phyloP scores from a whole-genome alignment of 768 basidiomycete genomes.

The Sarcomyxa edulis region DNA sequence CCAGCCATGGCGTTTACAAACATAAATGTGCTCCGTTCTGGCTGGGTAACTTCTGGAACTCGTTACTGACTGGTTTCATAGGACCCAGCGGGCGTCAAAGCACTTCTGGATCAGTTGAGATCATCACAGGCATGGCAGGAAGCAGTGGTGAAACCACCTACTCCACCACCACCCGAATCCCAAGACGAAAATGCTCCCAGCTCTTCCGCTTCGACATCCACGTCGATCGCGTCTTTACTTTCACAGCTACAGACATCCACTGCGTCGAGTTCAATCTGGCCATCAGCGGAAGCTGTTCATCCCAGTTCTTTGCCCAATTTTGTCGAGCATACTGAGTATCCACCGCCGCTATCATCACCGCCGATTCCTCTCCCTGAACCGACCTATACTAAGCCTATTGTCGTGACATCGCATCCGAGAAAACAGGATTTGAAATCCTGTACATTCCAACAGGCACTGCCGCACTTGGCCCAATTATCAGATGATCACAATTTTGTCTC shows the following conservation, averaged over 20 bases:
- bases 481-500: slow-evolving; percentile 47
- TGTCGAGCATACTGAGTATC: no score
- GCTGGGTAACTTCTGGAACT: no score
- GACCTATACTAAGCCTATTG: slow-evolving; percentile 4
- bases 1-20: slow-evolving; percentile 46
- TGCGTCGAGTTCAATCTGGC: background rate
- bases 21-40: slow-evolving; percentile 46
- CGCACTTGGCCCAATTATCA: slow-evolving; percentile 55
- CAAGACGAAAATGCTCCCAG: slow-evolving; percentile 5
- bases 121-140: slow-evolving; percentile 69
- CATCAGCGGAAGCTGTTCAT: background rate
- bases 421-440: slow-evolving; percentile 40
- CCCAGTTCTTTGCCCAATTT: background rate
- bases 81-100: slow-evolving; percentile 64
- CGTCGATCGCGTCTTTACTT: slow-evolving; percentile 56
- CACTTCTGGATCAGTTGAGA: slow-evolving; percentile 65
- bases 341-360: background rate
- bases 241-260: slow-evolving; percentile 45
- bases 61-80: slow-evolving; percentile 20
- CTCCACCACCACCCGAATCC: slow-evolving; percentile 7
- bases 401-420: slow-evolving; percentile 5
- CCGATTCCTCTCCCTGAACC: slow-evolving; percentile 6
- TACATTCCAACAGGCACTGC: slow-evolving; percentile 69
- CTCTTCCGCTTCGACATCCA: slow-evolving; percentile 3
- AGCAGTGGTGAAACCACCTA: slow-evolving; percentile 9